Conservation (phyloP, 2,329 filamentous ascomycete species). For the Aspergillus neotritici region DNA sequence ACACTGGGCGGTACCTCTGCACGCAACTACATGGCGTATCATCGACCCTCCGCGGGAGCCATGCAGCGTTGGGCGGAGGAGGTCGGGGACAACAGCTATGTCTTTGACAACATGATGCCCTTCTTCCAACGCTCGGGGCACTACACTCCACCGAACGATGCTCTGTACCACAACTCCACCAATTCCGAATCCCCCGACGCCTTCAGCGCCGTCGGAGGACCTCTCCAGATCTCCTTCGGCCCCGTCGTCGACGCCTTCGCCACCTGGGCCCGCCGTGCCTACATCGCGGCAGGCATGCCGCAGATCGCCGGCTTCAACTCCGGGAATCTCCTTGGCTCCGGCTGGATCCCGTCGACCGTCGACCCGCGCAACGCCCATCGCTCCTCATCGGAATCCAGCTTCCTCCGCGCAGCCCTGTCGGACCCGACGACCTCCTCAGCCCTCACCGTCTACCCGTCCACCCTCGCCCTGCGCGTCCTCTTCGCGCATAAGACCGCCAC, state of each 20-base stretch:
- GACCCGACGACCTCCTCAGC: slow-evolving; percentile 13
- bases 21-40: slow-evolving; percentile 23
- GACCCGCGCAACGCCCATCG: slow-evolving; percentile 20
- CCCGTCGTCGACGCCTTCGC: slow-evolving; percentile 23
- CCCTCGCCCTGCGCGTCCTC: slow-evolving; percentile 32
- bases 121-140: slow-evolving; percentile 23
- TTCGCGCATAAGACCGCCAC: slow-evolving; percentile 28
- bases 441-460: slow-evolving; percentile 28
- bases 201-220: slow-evolving; percentile 19
- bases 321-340: slow-evolving; percentile 20
- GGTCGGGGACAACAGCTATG: slow-evolving; percentile 31
- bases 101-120: slow-evolving; percentile 22
- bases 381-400: slow-evolving; percentile 14
- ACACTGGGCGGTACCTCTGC: slow-evolving; percentile 22
- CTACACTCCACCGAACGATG: slow-evolving; percentile 22
- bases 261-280: slow-evolving; percentile 22
- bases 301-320: slow-evolving; percentile 24
- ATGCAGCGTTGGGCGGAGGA: slow-evolving; percentile 33
- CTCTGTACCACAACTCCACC: slow-evolving; percentile 20
- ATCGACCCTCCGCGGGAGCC: slow-evolving; percentile 24
- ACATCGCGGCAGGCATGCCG: slow-evolving; percentile 24
- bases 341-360: slow-evolving; percentile 28
- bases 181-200: slow-evolving; percentile 18
- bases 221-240: slow-evolving; percentile 29
- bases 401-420: slow-evolving; percentile 20